A percentile compares a stretch with the other conserved stretches of the same genome.
These are phyloP conservation scores for Ogataea minuta DNA, from an alignment of 805 yeast genomes.

Conservation along the genomic window DNA sequence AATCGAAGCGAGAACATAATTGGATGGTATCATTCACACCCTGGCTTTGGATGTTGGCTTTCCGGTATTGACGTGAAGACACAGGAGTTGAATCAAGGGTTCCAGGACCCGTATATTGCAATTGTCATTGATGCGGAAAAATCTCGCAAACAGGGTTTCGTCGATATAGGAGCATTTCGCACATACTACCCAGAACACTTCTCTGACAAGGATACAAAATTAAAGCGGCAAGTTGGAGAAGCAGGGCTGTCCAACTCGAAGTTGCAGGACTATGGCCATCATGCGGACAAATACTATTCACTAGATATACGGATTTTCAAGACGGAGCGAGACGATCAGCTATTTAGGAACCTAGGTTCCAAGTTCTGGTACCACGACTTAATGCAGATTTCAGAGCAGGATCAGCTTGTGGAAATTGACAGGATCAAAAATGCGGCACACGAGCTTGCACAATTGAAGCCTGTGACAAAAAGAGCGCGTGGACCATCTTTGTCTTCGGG, in stretches of 20 bases:
- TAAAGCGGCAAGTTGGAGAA: slow-evolving; percentile 10
- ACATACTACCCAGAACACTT: slow-evolving; percentile 44
- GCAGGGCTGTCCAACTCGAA: slow-evolving; percentile 47
- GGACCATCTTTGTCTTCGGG: slow-evolving; percentile 10
- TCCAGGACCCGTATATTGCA: slow-evolving; percentile 90
- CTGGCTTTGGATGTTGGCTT: slow-evolving; percentile 96
- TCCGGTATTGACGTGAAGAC: slow-evolving; percentile 92
- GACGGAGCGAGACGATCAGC: slow-evolving; percentile 46
- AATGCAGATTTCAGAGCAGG: slow-evolving; percentile 14
- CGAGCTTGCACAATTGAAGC: slow-evolving; percentile 5
- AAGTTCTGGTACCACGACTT: slow-evolving; percentile 48
- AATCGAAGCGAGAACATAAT: slow-evolving; percentile 65
- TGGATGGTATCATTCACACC: slow-evolving; percentile 98
- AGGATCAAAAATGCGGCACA: slow-evolving; percentile 10
- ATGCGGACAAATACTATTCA: slow-evolving; percentile 66
- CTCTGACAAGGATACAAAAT: slow-evolving; percentile 1
- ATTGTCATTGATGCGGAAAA: slow-evolving; percentile 82
- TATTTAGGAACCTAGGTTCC: slow-evolving; percentile 43
- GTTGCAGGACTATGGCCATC: slow-evolving; percentile 65
- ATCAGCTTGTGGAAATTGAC: slow-evolving; percentile 13
- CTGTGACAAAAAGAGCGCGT: slow-evolving; percentile 1
- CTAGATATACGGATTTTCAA: slow-evolving; percentile 61
- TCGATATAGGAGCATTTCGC: slow-evolving; percentile 88
- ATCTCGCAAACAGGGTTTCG: slow-evolving; percentile 57
- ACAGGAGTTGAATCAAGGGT: slow-evolving; percentile 78